These are phyloP conservation scores for Chaetomidium leptoderma DNA, from an alignment of 495 filamentous ascomycete species.

Conservation along the genomic window DNA sequence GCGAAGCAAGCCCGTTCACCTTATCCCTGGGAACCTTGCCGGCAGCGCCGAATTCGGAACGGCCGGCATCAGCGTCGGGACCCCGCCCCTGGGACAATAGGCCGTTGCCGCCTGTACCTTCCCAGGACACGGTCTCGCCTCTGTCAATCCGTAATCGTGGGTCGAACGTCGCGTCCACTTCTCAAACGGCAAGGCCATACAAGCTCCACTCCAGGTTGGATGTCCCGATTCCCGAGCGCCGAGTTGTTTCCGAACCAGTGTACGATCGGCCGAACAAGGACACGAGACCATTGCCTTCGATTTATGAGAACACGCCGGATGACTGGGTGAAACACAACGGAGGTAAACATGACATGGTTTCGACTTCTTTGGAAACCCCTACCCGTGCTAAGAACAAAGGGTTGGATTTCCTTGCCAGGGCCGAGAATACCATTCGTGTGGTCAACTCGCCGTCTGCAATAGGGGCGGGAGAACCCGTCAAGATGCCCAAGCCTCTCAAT, in stretches of 20 bases:
- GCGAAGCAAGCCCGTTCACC: conserved; percentile 27
- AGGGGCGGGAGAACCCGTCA: conserved; percentile 11
- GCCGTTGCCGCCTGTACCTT: conserved; percentile 51
- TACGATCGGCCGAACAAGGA: conserved; percentile 40
- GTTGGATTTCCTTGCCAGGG: conserved; percentile 34
- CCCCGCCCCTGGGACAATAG: conserved; percentile 34
- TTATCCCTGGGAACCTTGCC: conserved; percentile 23
- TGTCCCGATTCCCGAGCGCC: conserved; percentile 19
- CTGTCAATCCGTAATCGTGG: conserved; percentile 21
- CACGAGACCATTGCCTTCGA: conserved; percentile 46
- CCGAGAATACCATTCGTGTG: conserved; percentile 48
- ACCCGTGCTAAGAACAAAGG: conserved; percentile 30
- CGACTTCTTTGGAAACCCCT: conserved; percentile 33
- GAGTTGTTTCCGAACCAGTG: conserved; percentile 52
- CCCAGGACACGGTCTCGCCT: conserved; percentile 39
- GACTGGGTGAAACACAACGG: conserved; percentile 21
- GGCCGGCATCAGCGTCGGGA: not conserved
- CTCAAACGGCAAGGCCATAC: conserved; percentile 1
- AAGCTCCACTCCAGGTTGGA: conserved; percentile 3
- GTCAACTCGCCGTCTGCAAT: conserved; percentile 38
- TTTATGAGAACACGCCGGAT: conserved; percentile 45
- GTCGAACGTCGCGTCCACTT: conserved; percentile 18
- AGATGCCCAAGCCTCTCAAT: conserved; percentile 44
- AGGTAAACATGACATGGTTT: conserved; percentile 33
- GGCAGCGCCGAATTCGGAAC: not conserved